A percentile compares a stretch with the other conserved stretches of the same genome.
phyloP scores from a whole-genome alignment of 176 grass and related monocot species.

The Triticum timopheevii region DNA sequence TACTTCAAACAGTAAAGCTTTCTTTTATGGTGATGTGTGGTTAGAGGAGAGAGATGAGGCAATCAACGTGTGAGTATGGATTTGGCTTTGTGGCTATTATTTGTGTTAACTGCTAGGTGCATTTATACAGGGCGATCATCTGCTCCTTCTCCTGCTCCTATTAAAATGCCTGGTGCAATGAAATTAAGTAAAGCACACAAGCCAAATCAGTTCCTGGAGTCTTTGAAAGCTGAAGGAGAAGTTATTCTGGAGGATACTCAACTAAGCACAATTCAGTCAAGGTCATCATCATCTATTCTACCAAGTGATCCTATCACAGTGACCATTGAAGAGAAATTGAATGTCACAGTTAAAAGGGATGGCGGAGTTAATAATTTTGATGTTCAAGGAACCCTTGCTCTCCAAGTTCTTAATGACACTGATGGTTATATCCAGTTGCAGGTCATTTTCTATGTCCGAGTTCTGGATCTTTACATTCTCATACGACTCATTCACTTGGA shows the following conservation, averaged over 20 bases:
- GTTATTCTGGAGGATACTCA: conserved; percentile 74
- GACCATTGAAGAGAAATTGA: conserved; percentile 81
- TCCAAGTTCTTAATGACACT: conserved; percentile 74
- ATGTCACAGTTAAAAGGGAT: conserved; percentile 67
- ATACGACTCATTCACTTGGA: background rate
- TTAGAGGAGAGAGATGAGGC: background rate
- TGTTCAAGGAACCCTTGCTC: conserved; percentile 88
- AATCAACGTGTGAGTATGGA: background rate
- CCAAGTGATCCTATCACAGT: conserved; percentile 78
- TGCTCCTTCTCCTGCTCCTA: conserved; percentile 43
- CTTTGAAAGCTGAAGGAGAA: conserved; percentile 89
- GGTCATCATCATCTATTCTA: conserved; percentile 44
- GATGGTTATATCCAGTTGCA: conserved; percentile 87
- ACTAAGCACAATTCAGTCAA: conserved; percentile 56
- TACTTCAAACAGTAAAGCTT: background rate
- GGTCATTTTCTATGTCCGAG: conserved; percentile 51
- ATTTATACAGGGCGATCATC: conserved; percentile 51
- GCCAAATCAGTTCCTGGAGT: conserved; percentile 69
- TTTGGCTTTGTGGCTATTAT: background rate
- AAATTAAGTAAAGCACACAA: conserved; percentile 65
- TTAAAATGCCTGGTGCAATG: conserved; percentile 71
- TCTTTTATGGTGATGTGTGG: background rate
- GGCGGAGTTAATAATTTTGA: conserved; percentile 74
- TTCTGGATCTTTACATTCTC: background rate
- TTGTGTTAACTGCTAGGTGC: conserved; percentile 13